These are phyloP conservation scores for Mycosphaerelloides madeirae DNA, from an alignment of 2,329 filamentous ascomycete species.

Conservation along the genomic window DNA sequence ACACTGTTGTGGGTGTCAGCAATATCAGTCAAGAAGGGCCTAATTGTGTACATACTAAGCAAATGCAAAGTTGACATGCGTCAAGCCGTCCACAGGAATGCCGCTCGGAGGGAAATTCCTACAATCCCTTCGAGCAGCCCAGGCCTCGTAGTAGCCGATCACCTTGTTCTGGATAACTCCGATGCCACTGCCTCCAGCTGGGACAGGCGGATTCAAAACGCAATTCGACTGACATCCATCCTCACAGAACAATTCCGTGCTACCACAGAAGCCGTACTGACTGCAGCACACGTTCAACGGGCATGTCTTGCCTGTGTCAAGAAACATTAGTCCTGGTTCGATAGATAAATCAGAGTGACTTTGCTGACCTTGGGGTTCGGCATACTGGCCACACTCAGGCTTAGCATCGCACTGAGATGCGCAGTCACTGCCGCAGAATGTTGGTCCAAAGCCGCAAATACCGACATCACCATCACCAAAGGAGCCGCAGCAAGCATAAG, in stretches of 20 bases:
- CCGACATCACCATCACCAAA: neutral
- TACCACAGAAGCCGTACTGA: neutral
- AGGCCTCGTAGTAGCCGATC: conserved; percentile 8
- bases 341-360: neutral
- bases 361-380: neutral
- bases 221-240: conserved; percentile 1
- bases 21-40: neutral
- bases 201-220: neutral
- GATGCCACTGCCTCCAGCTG: neutral
- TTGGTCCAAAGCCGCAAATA: neutral
- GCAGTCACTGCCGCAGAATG: neutral
- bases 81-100: conserved; percentile 1
- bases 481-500: neutral
- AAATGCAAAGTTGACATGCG: conserved; percentile 8
- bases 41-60: neutral
- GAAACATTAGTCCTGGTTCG: neutral
- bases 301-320: neutral
- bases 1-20: too few species aligned
- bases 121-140: neutral
- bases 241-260: neutral
- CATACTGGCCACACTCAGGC: neutral
- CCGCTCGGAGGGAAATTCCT: neutral
- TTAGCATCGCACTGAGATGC: neutral
- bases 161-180: neutral
- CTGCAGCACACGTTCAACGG: neutral